Percentiles rank a stretch among this genome's conserved stretches.
Conservation (phyloP, 352 stramenopile genomes). For the Phytopythium cucurbitacearum region DNA sequence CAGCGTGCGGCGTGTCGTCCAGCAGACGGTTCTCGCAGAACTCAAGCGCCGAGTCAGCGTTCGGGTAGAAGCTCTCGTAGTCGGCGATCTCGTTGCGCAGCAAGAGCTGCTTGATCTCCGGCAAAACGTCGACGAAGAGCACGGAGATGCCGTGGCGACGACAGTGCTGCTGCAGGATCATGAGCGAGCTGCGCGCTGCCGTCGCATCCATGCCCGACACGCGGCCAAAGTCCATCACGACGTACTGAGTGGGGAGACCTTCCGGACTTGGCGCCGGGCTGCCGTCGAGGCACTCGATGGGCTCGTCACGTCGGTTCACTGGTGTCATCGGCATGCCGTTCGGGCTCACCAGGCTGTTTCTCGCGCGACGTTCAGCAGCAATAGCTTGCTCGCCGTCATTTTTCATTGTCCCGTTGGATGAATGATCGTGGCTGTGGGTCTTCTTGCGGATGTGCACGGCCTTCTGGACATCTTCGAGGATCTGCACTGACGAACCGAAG, state of each 20-base stretch:
- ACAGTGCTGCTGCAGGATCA: constrained; percentile 81
- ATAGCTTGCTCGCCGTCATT: too few species aligned
- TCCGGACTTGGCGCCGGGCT: constrained; percentile 37
- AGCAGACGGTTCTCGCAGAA: constrained; percentile 73
- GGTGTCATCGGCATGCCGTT: constrained; percentile 42
- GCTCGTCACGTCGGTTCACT: constrained; percentile 41
- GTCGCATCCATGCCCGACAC: constrained; percentile 89
- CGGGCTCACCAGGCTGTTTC: not conserved
- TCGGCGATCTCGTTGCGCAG: constrained; percentile 76
- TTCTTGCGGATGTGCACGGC: constrained; percentile 60
- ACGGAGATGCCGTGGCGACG: constrained; percentile 64
- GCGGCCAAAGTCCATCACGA: constrained; percentile 88
- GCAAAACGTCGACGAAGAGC: constrained; percentile 64
- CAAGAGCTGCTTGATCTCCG: constrained; percentile 60
- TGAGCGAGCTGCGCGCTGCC: constrained; percentile 73
- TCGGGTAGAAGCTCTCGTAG: constrained; percentile 54
- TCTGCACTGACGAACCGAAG: constrained; percentile 81
- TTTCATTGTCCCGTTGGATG: not conserved
- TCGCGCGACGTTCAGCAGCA: not conserved
- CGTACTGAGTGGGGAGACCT: constrained; percentile 67
- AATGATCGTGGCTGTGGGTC: constrained; percentile 16
- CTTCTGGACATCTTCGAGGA: constrained; percentile 77
- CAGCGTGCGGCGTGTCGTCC: constrained; percentile 23
- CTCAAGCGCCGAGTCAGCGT: constrained; percentile 69
- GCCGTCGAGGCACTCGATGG: constrained; percentile 71